A percentile compares a stretch with the other conserved stretches of the same genome.
Evolutionary conservation across 2,329 filamentous ascomycete species (phyloP).

Genomic region (Monilinia fructigena): DNA sequence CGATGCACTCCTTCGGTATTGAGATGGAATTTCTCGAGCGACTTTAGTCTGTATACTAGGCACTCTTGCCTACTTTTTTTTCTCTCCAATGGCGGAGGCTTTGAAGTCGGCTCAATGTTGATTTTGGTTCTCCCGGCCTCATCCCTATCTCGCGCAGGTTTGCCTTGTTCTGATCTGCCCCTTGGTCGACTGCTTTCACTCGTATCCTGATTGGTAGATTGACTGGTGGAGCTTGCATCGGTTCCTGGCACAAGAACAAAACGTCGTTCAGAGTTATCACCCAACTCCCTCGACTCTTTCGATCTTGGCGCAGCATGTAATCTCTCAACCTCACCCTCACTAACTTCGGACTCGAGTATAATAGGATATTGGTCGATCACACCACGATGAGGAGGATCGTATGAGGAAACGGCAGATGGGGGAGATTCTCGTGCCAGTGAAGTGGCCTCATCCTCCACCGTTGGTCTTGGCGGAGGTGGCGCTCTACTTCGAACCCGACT

Average conservation of each 20-base stretch:
- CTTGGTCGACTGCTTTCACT: slow-evolving; percentile 29
- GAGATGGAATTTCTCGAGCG: slow-evolving; percentile 36
- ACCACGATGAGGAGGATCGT: slow-evolving; percentile 61
- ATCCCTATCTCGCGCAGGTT: slow-evolving; percentile 5
- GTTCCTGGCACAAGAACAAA: slow-evolving; percentile 57
- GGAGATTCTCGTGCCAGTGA: slow-evolving; percentile 59
- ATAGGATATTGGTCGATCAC: slow-evolving; percentile 67
- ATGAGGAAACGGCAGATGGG: slow-evolving; percentile 41
- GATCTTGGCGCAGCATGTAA: slow-evolving; percentile 32
- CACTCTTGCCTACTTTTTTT: slow-evolving; percentile 38
- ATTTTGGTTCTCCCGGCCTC: slow-evolving; percentile 2
- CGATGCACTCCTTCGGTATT: slow-evolving; percentile 38
- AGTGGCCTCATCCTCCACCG: slow-evolving; percentile 66
- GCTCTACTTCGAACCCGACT: slow-evolving; percentile 30
- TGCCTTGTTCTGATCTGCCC: slow-evolving; percentile 16
- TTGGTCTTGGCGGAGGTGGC: slow-evolving; percentile 57
- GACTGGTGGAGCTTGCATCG: slow-evolving; percentile 25
- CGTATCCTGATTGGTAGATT: background rate
- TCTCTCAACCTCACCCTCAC: slow-evolving; percentile 36
- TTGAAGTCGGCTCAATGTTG: slow-evolving; percentile 6
- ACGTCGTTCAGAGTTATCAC: slow-evolving; percentile 52
- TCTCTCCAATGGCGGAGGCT: slow-evolving; percentile 30
- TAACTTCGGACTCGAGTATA: slow-evolving; percentile 57
- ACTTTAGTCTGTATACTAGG: slow-evolving; percentile 39
- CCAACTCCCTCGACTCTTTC: slow-evolving; percentile 26